A percentile compares a stretch with the other conserved stretches of the same genome.
Conservation (phyloP, 1,284 basidiomycete species). For the Leccinum angustisporum region DNA sequence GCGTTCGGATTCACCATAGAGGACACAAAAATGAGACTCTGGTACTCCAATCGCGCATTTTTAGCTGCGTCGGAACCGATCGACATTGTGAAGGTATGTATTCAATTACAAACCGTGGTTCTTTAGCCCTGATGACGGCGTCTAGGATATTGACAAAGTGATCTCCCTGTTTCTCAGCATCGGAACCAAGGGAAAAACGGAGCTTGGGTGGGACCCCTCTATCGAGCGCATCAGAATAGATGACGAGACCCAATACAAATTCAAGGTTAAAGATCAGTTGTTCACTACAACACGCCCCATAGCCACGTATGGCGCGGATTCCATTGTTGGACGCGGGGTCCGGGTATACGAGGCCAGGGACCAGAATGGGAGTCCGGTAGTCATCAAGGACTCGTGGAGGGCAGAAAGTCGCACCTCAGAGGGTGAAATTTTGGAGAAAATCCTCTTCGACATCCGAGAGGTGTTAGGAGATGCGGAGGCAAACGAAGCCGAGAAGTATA, state of each 20-base stretch:
- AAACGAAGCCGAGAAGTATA: no score
- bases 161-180: slow-evolving; percentile 11
- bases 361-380: no score
- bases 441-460: no score
- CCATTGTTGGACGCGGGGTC: background rate
- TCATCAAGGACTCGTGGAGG: no score
- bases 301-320: background rate
- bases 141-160: background rate
- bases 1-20: background rate
- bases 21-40: background rate
- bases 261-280: background rate
- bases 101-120: background rate
- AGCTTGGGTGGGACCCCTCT: background rate
- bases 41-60: background rate
- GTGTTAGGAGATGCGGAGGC: no score
- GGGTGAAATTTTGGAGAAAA: no score
- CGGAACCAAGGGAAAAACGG: background rate
- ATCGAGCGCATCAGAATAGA: background rate
- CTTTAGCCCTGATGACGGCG: background rate
- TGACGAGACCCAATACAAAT: background rate
- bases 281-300: background rate
- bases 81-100: background rate
- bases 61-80: background rate
- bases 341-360: background rate
- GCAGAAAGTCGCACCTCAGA: no score